Evolutionary conservation across 495 filamentous ascomycete genomes (phyloP), one percentile per base, ranked within the genome.

Genomic region (Aspergillus avenaceus): DNA sequence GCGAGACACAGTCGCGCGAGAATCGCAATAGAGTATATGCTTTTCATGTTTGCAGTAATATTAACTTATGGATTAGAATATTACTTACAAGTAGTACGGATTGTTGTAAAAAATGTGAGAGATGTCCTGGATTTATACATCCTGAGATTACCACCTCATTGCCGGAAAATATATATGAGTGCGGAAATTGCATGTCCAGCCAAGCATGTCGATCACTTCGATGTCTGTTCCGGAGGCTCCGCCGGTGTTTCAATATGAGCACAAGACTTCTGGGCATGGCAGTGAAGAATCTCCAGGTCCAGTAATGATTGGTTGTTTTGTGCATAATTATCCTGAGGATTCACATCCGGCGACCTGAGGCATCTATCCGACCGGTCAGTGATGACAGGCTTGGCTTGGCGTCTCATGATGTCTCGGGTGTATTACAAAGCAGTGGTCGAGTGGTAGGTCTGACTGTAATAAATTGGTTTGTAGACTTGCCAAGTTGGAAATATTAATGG

Each of bases 181-280:
- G 21, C 47, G 36, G 47, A 47, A 24, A 46, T 50, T 55, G 37
- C 19, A 45, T 51, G 36, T 21, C 42, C n/a, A 37, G 53, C 48
- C 47, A 47, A 51, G 53, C 14, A 22, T 37, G 24, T 18, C 32
- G 32, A 36, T 36, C 32, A n/a, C 13, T 8, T 31, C 28, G 2
- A 31, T 31, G 9, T 31, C 3, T 11, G 2, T 13, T 8, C 9
- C 28, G 28, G 28, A 13, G n/a, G 12, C 18, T 16, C 43, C 24
- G 27, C 37, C 25, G 41, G n/a, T 31, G 45, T 49, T 51, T 40
- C 23, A 36, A 13, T 13, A 9, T 31, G 28, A 31, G n/a, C n/a
- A n/a, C n/a, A n/a, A n/a, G n/a, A n/a, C n/a, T n/a, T n/a, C n/a
- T n/a, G n/a, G n/a, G n/a, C 37, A 41, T 41, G 37, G n/a, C 24